Conservation (phyloP, 257 asterid genomes). For the Lithospermum erythrorhizon region DNA sequence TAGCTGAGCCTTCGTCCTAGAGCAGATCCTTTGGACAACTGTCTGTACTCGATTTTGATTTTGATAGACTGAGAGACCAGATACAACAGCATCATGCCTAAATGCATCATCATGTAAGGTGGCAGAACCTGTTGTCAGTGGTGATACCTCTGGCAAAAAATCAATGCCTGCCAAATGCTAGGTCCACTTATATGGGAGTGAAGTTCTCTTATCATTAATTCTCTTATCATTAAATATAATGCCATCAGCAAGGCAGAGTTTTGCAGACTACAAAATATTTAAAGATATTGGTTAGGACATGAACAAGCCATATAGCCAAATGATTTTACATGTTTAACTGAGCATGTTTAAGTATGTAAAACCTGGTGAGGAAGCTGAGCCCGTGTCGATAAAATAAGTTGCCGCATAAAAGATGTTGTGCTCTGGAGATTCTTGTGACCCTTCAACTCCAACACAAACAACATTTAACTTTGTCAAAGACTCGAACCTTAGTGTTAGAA, state of each 20-base stretch:
- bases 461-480: conserved; percentile 60
- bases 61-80: conserved; percentile 72
- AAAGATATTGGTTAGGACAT: conserved; percentile 11
- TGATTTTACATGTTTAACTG: too few species aligned
- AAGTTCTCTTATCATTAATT: conserved; percentile 52
- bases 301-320: conserved; percentile 11
- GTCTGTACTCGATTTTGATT: conserved; percentile 88
- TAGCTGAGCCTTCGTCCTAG: conserved; percentile 80
- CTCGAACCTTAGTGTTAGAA: conserved; percentile 73
- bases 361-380: conserved; percentile 97
- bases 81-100: conserved; percentile 36
- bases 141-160: conserved; percentile 87
- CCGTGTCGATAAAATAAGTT: conserved; percentile 94
- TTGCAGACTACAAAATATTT: conserved; percentile 62
- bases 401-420: conserved; percentile 59
- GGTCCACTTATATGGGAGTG: conserved; percentile 94
- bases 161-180: conserved; percentile 98
- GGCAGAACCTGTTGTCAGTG: conserved; percentile 44
- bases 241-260: conserved; percentile 53
- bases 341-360: conserved; percentile 15
- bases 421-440: conserved; percentile 50
- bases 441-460: conserved; percentile 83
- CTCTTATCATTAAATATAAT: conserved; percentile 60
- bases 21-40: conserved; percentile 79
- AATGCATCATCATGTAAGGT: conserved; percentile 40